Base-by-base conservation (phyloP, 495 filamentous ascomycete species). In the Collariella sp. region DNA sequence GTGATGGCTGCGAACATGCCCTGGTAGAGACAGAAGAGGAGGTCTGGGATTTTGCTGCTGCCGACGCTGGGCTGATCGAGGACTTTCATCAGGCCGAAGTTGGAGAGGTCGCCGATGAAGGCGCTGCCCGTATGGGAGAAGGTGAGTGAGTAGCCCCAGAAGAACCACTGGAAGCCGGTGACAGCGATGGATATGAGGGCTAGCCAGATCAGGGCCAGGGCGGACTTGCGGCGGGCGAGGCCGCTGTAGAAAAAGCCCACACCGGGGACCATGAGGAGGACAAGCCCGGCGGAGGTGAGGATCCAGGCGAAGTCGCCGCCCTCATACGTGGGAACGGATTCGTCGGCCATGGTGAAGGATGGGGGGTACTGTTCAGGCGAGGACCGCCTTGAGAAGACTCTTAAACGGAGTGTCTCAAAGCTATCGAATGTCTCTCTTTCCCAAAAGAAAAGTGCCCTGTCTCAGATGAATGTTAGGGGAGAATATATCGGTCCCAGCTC, bases 191-290 rank as follows among this genome's bases (percentile, higher is more conserved):
- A 84, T 86, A 96, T 95, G 67, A 97, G 76, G n/a, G 90, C 90
- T 18, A 96, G 83, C 90, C 89, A 96, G 70, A 98, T 89, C 59
- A 97, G 76, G 7, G 90, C 89, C 51, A 98, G 80, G 13, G 93
- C 93, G 1, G 89, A 95, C 77, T 97, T 98, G 65, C 93, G 80
- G 54, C 93, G 85, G n/a, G 93, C 93, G 34, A 97, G 85, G 54
- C 93, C 93, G 11, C 90, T 96, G 76, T 98, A 98, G 79, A 98
- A 96, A 81, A 98, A 96, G 43, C 89, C 93, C 67, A 98, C 90
- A 59, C 93, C 93, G 11, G 93, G 93, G 73, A 98, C 93, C 93
- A 98, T 98, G 66, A 97, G 82, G 61, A 98, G 72, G 52, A 98
- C 91, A 16, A 98, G 82, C 15, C 89, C 91, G 10, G 93, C 87